Evolutionary conservation across 2,329 filamentous ascomycete species (phyloP), one percentile per base, ranked within the genome.

Genomic region (Diaporthe vaccinii): DNA sequence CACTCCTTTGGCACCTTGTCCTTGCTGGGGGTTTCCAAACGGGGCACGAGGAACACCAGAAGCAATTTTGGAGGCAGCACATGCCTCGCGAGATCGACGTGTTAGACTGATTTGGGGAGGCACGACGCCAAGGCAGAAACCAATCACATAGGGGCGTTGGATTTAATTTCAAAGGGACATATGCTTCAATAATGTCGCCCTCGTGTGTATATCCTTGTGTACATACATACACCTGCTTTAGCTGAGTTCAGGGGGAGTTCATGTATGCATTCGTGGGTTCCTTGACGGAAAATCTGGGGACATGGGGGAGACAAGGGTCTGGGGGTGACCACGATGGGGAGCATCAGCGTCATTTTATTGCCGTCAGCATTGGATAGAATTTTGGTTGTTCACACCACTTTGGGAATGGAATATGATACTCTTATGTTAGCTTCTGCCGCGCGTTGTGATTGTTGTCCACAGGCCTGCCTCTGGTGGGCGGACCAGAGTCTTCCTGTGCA

Each of bases 321-420:
- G 8, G 46, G 46, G 31, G 41, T 39, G 65, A 28, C 3, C n/a
- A 39, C 46, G 22, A 53, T 53, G 14, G 31, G 17, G 46, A 53
- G 65, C 65, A 53, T 68, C 34, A 68, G 65, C 65, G 46, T 53
- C 14, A 3, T n/a, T 36, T 53, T 28, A 41, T 39, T 28, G 17
- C 36, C 22, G 20, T 4, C 15, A 31, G 65, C 65, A 68, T 68
- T 28, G 31, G 65, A 68, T 68, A 68, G 65, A 68, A 39, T 7
- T 68, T 68, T 20, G 46, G 31, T 28, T 20, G 46, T 53, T 53
- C 65, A 39, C 65, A 53, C 65, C 46, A 39, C 9, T 39, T 39
- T 39, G 46, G 31, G 31, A 68, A 53, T 39, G 31, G 46, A 68
- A 25, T 39, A 9, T 44, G 31, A 17, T 31, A 53, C 8, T 17